Evolutionary conservation across 2,329 filamentous ascomycete species (phyloP).

Genomic region (Truncatella angustata): DNA sequence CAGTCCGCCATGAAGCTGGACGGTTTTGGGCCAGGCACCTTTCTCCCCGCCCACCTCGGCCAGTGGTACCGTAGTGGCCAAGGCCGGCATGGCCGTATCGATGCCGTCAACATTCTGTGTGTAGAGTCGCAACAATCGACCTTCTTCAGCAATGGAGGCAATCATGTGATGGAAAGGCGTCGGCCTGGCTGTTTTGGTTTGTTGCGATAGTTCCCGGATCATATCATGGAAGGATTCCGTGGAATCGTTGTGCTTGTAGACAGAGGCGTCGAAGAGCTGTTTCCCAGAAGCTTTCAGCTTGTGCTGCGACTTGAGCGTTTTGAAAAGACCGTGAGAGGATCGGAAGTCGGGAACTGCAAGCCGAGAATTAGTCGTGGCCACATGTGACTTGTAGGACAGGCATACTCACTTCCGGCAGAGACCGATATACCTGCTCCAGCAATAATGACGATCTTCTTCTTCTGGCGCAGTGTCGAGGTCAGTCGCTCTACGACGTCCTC

Average conservation of each 20-base stretch:
- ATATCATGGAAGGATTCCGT: conserved; percentile 94
- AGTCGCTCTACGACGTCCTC: conserved; percentile 68
- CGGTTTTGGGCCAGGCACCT: conserved; percentile 87
- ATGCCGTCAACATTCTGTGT: conserved; percentile 97
- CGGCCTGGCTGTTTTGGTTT: conserved; percentile 74
- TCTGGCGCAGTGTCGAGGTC: conserved; percentile 73
- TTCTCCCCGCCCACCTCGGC: conserved; percentile 74
- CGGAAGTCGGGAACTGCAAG: conserved; percentile 85
- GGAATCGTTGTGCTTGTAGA: conserved; percentile 88
- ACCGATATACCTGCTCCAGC: conserved; percentile 97
- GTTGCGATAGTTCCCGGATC: conserved; percentile 82
- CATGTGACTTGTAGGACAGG: not conserved
- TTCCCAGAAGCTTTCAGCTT: conserved; percentile 93
- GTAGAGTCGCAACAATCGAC: conserved; percentile 84
- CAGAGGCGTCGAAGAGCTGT: conserved; percentile 93
- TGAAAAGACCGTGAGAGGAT: conserved; percentile 86
- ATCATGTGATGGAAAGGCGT: conserved; percentile 93
- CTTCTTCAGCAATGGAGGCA: conserved; percentile 83
- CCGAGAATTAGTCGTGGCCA: not conserved
- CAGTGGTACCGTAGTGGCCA: conserved; percentile 79
- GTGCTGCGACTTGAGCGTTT: conserved; percentile 78
- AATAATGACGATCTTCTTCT: conserved; percentile 95
- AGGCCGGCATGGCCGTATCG: conserved; percentile 77
- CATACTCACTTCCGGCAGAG: conserved; percentile 69
- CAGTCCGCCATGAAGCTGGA: conserved; percentile 91